These are phyloP conservation scores for Meyerozyma athensensis DNA, from an alignment of 1,139 yeast genomes.

Conservation along the genomic window DNA sequence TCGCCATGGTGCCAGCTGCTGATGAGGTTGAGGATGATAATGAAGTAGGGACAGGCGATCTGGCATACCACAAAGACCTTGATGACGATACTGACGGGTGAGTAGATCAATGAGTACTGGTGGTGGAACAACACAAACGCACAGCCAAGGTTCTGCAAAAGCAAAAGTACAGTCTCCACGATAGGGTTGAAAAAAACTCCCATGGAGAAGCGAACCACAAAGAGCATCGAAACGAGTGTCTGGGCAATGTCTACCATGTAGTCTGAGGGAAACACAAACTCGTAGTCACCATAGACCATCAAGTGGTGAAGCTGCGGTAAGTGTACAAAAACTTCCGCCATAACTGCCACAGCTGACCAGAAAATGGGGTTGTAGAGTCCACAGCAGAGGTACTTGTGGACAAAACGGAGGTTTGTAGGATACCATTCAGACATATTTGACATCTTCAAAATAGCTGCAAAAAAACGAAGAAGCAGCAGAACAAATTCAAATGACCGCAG, in stretches of 20 bases:
- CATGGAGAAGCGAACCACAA: background rate
- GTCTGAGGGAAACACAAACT: background rate
- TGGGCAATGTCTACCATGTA: conserved; percentile 1
- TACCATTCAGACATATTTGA: background rate
- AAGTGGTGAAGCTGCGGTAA: background rate
- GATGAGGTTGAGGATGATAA: background rate
- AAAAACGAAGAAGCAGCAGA: too few relatives aligned
- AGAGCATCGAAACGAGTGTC: background rate
- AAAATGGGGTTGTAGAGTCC: background rate
- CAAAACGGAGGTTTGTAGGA: background rate
- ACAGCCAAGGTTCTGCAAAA: background rate
- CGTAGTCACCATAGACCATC: background rate
- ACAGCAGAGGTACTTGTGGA: background rate
- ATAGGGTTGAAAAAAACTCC: background rate
- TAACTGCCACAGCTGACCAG: background rate
- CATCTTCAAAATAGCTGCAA: too few relatives aligned
- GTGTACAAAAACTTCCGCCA: background rate
- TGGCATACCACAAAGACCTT: conserved; percentile 1
- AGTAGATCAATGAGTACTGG: background rate
- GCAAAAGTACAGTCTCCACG: background rate
- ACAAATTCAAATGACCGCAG: too few relatives aligned
- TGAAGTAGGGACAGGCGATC: background rate
- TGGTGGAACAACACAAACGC: background rate
- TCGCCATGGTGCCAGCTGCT: background rate
- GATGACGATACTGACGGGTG: background rate